Conservation (phyloP, 108 stramenopile genomes). For the Nitzschia sp. region DNA sequence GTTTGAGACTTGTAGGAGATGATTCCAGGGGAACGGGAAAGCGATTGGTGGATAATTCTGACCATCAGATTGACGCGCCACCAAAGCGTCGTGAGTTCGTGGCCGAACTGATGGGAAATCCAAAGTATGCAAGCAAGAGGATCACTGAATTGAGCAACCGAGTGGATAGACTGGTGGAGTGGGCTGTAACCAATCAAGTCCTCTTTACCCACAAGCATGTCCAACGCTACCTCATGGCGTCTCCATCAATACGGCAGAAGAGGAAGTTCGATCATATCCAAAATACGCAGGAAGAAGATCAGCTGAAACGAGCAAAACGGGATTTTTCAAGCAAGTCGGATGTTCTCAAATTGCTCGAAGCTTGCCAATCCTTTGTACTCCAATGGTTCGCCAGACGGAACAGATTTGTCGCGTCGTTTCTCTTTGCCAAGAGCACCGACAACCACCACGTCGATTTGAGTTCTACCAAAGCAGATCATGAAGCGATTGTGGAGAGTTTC, state of each 20-base stretch:
- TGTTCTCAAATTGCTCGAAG: constrained; percentile 12
- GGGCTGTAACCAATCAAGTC: constrained; percentile 53
- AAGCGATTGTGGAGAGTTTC: not conserved
- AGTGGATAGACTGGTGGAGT: constrained; percentile 43
- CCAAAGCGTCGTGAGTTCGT: constrained; percentile 1
- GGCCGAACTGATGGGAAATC: constrained; percentile 42
- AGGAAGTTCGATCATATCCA: not conserved
- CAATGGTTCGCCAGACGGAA: constrained; percentile 53
- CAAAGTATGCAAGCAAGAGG: constrained; percentile 2
- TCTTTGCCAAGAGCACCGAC: constrained; percentile 16
- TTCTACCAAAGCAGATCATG: constrained; percentile 1
- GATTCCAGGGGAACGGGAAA: not conserved
- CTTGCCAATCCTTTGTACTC: constrained; percentile 34
- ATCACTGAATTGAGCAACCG: constrained; percentile 2
- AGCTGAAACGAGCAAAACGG: not conserved
- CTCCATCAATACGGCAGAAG: not conserved
- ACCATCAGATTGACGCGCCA: not conserved
- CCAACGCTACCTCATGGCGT: constrained; percentile 1
- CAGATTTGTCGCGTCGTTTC: constrained; percentile 5
- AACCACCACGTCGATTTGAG: constrained; percentile 11
- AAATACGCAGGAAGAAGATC: not conserved
- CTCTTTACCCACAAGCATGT: constrained; percentile 31
- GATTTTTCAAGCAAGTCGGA: not conserved
- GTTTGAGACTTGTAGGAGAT: not conserved
- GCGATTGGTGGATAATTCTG: not conserved